Base-by-base conservation (phyloP, 345 rosid species). In the Salix arbutifolia region DNA sequence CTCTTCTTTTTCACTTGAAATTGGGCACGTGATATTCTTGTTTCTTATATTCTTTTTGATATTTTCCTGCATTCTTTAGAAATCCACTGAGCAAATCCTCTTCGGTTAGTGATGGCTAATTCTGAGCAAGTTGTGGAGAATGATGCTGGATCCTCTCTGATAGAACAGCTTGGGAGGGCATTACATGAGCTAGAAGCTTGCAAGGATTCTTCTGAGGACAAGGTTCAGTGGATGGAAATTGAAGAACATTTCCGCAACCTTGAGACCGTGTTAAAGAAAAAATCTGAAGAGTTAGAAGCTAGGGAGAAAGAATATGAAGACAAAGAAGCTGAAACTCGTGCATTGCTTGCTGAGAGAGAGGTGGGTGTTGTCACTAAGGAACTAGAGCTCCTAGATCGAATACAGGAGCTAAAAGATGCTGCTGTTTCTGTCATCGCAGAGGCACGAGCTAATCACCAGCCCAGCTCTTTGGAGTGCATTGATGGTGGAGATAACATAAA, bases 361-460 rank as follows among this genome's bases (percentile, higher is more conserved):
- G 88, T 79, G 18, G 76, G 79, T 71, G 87, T 90, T 76, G 78
- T 73, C 71, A 82, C 88, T 72, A 87, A 83, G 74, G 90, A 90
- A 80, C 91, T 84, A 78, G 90, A 84, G 18, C 70, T 84, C 70
- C 72, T 84, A 69, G 91, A 90, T 75, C 84, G 88, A 38, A 80
- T 88, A 71, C 93, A 90, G 86, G 88, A 84, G 82, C 83, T 85
- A 40, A 90, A 87, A 84, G 89, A 88, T 85, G 88, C 84, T 67
- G 91, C 90, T 77, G 86, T 84, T 83, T 82, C 88, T 79, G 88
- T 81, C 71, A 84, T 90, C 74, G 79, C 79, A 26, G 80, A 81
- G 74, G 88, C 85, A 69, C 82, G 75, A 21, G 77, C 81, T 62
- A 82, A 74, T 76, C 76, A 83, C 75, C 82, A 66, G 60, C 79